phyloP scores from a whole-genome alignment of 345 rosid species.

The Eucalyptus caleyi region DNA sequence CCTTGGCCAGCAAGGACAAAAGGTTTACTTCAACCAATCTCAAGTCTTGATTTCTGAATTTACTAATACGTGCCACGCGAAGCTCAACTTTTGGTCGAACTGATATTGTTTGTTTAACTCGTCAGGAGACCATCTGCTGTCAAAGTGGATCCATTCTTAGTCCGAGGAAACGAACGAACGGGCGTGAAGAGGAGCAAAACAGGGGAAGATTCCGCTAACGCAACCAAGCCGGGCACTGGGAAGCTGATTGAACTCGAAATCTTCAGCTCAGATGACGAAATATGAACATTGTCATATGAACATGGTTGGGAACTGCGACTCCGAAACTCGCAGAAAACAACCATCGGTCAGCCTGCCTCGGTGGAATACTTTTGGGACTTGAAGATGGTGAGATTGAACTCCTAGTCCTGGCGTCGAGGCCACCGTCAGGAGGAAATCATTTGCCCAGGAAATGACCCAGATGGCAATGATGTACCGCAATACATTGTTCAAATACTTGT shows the following conservation, averaged over 20 bases:
- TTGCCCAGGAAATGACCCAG: background rate
- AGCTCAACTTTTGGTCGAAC: background rate
- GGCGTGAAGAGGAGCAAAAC: conserved; percentile 41
- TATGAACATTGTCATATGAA: background rate
- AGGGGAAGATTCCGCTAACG: conserved; percentile 5
- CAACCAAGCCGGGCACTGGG: conserved; percentile 7
- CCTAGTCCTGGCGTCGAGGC: background rate
- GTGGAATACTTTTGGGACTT: background rate
- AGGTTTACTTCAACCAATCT: conserved; percentile 23
- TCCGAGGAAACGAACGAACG: background rate
- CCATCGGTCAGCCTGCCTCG: background rate
- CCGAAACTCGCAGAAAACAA: background rate
- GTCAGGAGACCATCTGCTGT: conserved; percentile 42
- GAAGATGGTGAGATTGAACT: background rate
- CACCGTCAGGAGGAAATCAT: background rate
- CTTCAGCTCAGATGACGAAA: conserved; percentile 64
- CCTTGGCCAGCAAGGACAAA: conserved; percentile 14
- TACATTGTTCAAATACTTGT: background rate
- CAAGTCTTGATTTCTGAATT: background rate
- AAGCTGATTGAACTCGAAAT: conserved; percentile 63
- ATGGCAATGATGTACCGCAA: background rate
- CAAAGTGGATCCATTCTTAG: conserved; percentile 12
- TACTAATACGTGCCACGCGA: background rate
- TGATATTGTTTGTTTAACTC: background rate
- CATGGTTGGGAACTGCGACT: background rate